A percentile compares a stretch with the other conserved stretches of the same genome.
These are phyloP conservation scores for Tetraselmis striata DNA, from an alignment of 139 green algal species.

Conservation along the genomic window DNA sequence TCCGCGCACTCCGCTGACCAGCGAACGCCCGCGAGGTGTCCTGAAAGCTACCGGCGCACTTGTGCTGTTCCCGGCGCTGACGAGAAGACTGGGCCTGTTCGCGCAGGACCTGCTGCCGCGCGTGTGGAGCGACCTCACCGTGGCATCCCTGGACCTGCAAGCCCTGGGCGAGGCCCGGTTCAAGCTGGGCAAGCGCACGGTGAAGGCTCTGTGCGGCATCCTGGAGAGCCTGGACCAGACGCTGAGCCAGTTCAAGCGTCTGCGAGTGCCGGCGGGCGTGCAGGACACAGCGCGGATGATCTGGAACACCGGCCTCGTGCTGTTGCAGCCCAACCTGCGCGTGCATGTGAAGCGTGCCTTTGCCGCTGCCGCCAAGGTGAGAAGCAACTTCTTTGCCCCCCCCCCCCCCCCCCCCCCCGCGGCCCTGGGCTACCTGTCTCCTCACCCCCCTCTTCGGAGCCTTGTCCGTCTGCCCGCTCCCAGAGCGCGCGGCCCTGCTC, in stretches of 20 bases:
- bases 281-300: constrained; percentile 44
- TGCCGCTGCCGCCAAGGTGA: constrained; percentile 31
- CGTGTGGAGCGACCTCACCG: constrained; percentile 41
- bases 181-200: background rate
- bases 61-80: no score
- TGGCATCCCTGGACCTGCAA: constrained; percentile 24
- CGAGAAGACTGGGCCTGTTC: no score
- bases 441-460: no score
- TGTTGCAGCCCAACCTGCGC: constrained; percentile 41
- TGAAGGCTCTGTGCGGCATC: background rate
- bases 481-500: no score
- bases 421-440: no score
- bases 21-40: no score
- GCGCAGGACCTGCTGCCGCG: constrained; percentile 25
- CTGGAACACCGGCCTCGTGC: constrained; percentile 53
- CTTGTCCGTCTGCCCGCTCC: no score
- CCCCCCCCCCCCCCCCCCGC: no score
- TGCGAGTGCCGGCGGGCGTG: constrained; percentile 42
- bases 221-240: constrained; percentile 14
- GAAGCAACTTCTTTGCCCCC: no score
- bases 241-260: constrained; percentile 13
- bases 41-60: no score
- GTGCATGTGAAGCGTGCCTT: constrained; percentile 37
- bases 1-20: no score
- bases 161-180: background rate